phyloP scores from a whole-genome alignment of 176 grass and related monocot species.

The Raddia guianensis region DNA sequence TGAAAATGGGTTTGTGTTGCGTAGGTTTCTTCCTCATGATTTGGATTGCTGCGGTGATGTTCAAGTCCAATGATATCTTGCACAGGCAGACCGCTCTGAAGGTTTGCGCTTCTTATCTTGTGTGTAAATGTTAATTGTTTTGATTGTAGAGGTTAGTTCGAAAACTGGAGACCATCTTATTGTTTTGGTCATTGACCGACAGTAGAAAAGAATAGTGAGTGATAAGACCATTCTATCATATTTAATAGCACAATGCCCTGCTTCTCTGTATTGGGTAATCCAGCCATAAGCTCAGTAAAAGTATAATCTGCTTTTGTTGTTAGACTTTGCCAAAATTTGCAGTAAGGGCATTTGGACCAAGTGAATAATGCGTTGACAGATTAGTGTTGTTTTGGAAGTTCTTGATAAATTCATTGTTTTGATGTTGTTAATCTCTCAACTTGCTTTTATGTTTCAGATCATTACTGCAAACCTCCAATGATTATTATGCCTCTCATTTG shows the following conservation, averaged over 20 bases:
- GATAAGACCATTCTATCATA: not conserved
- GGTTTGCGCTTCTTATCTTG: constrained; percentile 50
- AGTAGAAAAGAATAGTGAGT: not conserved
- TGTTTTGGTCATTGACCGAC: not conserved
- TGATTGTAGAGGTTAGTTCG: not conserved
- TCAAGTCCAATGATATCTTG: constrained; percentile 95
- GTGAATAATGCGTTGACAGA: not conserved
- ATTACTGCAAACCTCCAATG: not conserved
- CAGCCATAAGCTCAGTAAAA: not conserved
- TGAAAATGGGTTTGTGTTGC: not conserved
- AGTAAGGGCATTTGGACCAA: not conserved
- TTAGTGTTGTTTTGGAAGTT: not conserved
- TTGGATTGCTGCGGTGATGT: constrained; percentile 98
- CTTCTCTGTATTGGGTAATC: not conserved
- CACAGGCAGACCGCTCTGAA: constrained; percentile 96
- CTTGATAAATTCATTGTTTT: not conserved
- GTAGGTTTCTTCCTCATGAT: constrained; percentile 90
- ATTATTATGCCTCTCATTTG: not conserved
- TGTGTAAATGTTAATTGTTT: not conserved
- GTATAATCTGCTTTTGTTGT: not conserved
- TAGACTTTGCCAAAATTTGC: not conserved
- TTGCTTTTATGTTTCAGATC: not conserved
- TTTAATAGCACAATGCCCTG: not conserved
- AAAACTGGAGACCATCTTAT: not conserved
- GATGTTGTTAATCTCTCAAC: not conserved